phyloP scores from a whole-genome alignment of 108 stramenopile genomes.

The Cyclotella kingstonii region DNA sequence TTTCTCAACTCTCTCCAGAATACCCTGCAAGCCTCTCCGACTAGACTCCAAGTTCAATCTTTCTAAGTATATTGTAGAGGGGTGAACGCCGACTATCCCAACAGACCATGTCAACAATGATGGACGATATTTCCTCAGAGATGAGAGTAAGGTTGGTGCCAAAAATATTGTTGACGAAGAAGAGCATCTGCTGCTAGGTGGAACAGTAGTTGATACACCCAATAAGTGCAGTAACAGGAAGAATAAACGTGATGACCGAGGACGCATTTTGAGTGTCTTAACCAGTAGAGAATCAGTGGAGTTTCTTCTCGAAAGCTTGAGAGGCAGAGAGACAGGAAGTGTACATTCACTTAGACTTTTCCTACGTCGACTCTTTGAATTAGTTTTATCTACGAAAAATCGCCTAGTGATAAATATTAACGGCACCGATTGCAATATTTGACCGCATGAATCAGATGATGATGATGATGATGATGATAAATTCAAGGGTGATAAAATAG shows the following conservation, averaged over 20 bases:
- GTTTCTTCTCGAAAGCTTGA: too few species aligned
- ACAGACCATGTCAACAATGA: constrained; percentile 10
- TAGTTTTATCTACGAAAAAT: too few species aligned
- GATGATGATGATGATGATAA: too few species aligned
- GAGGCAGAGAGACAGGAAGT: too few species aligned
- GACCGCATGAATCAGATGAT: too few species aligned
- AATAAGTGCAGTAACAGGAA: constrained; percentile 57
- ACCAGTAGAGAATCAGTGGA: too few species aligned
- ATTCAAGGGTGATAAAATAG: too few species aligned
- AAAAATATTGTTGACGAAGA: too few species aligned
- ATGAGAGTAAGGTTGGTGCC: constrained; percentile 11
- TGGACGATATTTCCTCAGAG: constrained; percentile 7
- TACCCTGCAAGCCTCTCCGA: constrained; percentile 20
- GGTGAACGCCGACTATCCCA: constrained; percentile 61
- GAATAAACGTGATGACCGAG: constrained; percentile 58
- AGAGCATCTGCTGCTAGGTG: constrained; percentile 1
- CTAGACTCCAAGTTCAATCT: constrained; percentile 35
- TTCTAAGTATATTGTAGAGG: constrained; percentile 55
- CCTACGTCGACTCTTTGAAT: too few species aligned
- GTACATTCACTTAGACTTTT: too few species aligned
- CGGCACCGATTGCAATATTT: too few species aligned
- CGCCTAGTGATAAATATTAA: too few species aligned
- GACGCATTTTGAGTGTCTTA: constrained; percentile 28
- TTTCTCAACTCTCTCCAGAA: constrained; percentile 32
- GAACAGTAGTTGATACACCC: constrained; percentile 51